Base-by-base conservation (phyloP, 768 basidiomycete genomes). In the Pleurotus tuber-regium region DNA sequence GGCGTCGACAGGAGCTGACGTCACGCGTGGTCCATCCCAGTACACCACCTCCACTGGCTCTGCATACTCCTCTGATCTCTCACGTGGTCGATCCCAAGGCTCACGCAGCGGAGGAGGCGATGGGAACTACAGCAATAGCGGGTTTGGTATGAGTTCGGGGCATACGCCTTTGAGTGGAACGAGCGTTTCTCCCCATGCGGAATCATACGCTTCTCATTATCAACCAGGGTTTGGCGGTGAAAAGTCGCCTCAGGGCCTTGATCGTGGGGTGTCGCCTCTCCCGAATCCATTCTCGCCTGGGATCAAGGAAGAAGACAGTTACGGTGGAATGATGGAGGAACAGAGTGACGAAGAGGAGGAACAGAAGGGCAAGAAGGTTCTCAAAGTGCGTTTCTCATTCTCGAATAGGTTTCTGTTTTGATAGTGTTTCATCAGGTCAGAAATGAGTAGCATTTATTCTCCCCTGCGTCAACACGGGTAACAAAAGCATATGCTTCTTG, bases 351-450 rank as follows among this genome's bases (percentile, higher is more conserved):
- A 36, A 16, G 54, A 38, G 31, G 26, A 56, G 57, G 41, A 38
- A 43, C 50, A 56, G 25, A 57, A 58, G 43, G 61, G 61, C 18
- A 59, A 43, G 58, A 46, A 66, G 53, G 66, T 71, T 25, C 57
- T 72, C 43, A 72, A 72, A 64, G 67, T 68, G 21, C 11, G 65
- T 58, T 47, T 35, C 38, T 36, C n/a, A 36, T 14, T 1, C n/a
- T 14, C 11, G 46, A 6, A 23, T 44, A 24, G 28, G 26, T 30
- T 28, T 10, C 30, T 23, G 46, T 31, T 16, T 10, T 52, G 40
- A 12, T 26, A 33, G 35, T 21, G 21, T 18, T 50, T 30, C 18
- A 28, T 23, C 40, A 66, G 64, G 65, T 67, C 49, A 61, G 63
- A 21, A 67, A 67, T 54, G 57, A 63, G 53, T 61, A 23, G 47